These are phyloP conservation scores for Xylogone sp. DNA, from an alignment of 2,329 filamentous ascomycete species.

Conservation along the genomic window DNA sequence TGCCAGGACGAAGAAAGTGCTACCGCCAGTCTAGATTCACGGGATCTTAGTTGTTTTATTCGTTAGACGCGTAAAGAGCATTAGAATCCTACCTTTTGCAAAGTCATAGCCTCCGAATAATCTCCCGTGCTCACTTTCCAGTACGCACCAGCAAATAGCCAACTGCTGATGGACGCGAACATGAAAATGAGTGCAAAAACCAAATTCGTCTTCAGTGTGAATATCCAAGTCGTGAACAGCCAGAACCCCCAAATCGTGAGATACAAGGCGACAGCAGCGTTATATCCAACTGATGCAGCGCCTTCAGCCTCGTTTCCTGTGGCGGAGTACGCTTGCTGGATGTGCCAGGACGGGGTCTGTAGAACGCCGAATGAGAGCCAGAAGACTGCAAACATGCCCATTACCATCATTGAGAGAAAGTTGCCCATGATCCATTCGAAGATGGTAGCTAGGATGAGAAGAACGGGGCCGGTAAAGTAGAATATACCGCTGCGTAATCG, in stretches of 20 bases:
- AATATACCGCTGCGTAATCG: not conserved
- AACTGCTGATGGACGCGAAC: constrained; percentile 38
- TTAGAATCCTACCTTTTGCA: constrained; percentile 37
- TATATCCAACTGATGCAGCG: constrained; percentile 37
- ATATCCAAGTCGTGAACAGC: constrained; percentile 44
- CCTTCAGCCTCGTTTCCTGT: constrained; percentile 38
- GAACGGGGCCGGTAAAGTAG: constrained; percentile 32
- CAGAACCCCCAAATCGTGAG: constrained; percentile 48
- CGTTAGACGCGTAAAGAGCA: not conserved
- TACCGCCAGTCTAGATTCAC: constrained; percentile 29
- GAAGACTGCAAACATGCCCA: constrained; percentile 46
- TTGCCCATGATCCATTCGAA: constrained; percentile 50
- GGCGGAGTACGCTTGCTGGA: constrained; percentile 35
- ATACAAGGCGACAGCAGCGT: constrained; percentile 42
- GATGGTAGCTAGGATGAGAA: constrained; percentile 40
- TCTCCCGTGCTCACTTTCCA: constrained; percentile 41
- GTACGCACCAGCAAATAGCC: constrained; percentile 42
- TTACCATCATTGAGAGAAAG: constrained; percentile 47
- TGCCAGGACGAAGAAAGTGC: constrained; percentile 40
- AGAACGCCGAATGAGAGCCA: constrained; percentile 42
- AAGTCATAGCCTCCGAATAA: constrained; percentile 31
- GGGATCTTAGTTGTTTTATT: not conserved
- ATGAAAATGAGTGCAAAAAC: constrained; percentile 45
- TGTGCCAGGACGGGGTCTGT: constrained; percentile 42
- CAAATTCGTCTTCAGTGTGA: constrained; percentile 43